Evolutionary conservation across 2,329 filamentous ascomycete species (phyloP).

Genomic region (Alternaria arborescens): DNA sequence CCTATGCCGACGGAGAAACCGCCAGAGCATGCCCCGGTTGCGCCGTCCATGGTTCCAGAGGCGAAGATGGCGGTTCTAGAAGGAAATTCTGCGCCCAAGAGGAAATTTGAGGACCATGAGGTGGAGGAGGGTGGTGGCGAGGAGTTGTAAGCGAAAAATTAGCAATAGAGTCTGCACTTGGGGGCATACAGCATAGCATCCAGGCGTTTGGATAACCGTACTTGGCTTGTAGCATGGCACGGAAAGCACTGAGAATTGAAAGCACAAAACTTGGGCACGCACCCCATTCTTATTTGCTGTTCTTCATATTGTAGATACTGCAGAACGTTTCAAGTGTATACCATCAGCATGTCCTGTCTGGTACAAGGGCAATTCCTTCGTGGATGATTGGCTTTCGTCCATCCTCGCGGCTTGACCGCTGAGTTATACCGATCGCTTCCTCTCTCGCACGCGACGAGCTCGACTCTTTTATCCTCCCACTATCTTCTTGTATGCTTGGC

Average conservation of each 20-base stretch:
- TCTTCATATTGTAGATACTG: too few species aligned
- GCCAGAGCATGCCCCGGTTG: conserved; percentile 24
- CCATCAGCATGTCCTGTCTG: too few species aligned
- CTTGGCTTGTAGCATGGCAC: background rate
- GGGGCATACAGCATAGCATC: background rate
- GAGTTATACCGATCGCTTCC: too few species aligned
- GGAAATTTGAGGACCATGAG: conserved; percentile 27
- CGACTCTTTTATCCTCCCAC: background rate
- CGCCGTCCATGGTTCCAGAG: conserved; percentile 8
- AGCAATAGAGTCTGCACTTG: background rate
- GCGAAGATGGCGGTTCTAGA: conserved; percentile 14
- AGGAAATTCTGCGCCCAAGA: conserved; percentile 30
- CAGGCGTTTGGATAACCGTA: background rate
- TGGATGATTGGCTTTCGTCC: too few species aligned
- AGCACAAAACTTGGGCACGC: background rate
- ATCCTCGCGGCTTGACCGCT: background rate
- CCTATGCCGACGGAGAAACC: conserved; percentile 37
- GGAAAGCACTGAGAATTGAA: background rate
- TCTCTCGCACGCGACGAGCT: background rate
- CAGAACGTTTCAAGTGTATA: too few species aligned
- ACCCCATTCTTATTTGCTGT: too few species aligned
- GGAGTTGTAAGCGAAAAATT: conserved; percentile 13
- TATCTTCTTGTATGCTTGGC: background rate
- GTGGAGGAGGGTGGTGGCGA: background rate
- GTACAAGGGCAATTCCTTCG: too few species aligned